Conservation (phyloP, 1,284 basidiomycete genomes). For the Moesziomyces parantarcticus region DNA sequence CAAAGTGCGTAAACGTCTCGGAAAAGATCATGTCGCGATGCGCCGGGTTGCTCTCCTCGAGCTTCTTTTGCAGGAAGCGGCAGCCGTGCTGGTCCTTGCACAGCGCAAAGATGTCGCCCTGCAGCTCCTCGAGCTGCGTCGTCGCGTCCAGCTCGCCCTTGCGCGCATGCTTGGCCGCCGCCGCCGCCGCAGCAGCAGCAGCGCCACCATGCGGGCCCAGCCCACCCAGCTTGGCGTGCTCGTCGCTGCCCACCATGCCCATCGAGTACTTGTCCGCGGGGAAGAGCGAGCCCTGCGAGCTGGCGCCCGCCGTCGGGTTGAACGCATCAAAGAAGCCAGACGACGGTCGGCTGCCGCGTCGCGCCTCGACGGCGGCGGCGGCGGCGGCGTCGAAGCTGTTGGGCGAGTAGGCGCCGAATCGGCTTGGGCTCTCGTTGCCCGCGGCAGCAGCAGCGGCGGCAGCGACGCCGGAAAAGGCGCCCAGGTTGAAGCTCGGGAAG, state of each 20-base stretch:
- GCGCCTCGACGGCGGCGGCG: slow-evolving; percentile 7
- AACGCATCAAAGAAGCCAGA: slow-evolving; percentile 62
- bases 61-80: slow-evolving; percentile 97
- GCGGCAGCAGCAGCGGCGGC: slow-evolving; percentile 14
- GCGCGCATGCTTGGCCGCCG: slow-evolving; percentile 66
- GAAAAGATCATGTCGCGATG: slow-evolving; percentile 96
- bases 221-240: slow-evolving; percentile 36
- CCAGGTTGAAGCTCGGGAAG: slow-evolving; percentile 50
- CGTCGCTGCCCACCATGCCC: slow-evolving; percentile 35
- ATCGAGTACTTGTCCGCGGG: slow-evolving; percentile 49
- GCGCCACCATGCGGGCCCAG: slow-evolving; percentile 17
- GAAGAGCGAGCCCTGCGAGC: slow-evolving; percentile 38
- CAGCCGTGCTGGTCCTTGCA: slow-evolving; percentile 99
- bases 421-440: slow-evolving; percentile 47
- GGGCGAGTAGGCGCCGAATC: slow-evolving; percentile 51
- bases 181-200: slow-evolving; percentile 22
- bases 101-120: slow-evolving; percentile 87
- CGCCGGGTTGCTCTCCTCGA: slow-evolving; percentile 87
- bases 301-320: slow-evolving; percentile 44
- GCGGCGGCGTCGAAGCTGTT: slow-evolving; percentile 39
- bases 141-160: slow-evolving; percentile 86
- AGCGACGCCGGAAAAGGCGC: slow-evolving; percentile 37
- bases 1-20: slow-evolving; percentile 97
- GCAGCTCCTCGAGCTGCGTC: slow-evolving; percentile 92
- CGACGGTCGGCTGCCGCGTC: slow-evolving; percentile 43